phyloP scores from a whole-genome alignment of 441 rosid species.

The Cnidoscolus chayamansa region DNA sequence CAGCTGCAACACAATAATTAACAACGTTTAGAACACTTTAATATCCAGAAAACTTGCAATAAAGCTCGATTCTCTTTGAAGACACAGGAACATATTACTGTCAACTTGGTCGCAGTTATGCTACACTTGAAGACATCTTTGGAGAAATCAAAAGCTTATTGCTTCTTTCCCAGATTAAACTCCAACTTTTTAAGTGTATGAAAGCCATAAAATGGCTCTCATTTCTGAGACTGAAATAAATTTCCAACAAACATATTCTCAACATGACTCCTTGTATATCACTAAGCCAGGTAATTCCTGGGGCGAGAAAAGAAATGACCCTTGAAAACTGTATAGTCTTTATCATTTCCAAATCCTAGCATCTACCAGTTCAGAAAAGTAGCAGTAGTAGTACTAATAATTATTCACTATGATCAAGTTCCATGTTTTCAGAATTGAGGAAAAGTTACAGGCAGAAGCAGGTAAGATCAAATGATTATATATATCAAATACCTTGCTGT shows the following conservation, averaged over 20 bases:
- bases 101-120: background rate
- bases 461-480: background rate
- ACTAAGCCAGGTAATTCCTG: background rate
- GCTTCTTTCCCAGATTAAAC: background rate
- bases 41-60: too few relatives aligned
- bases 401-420: background rate
- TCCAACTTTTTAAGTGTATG: background rate
- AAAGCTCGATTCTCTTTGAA: background rate
- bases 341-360: background rate
- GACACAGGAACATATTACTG: background rate
- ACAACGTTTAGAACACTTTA: background rate
- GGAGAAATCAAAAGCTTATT: background rate
- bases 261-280: background rate
- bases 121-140: background rate
- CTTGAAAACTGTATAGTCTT: background rate
- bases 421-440: background rate
- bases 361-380: background rate
- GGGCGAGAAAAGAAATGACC: background rate
- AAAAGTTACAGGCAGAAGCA: background rate
- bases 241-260: background rate
- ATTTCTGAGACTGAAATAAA: background rate
- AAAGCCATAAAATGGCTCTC: background rate
- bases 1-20: slow-evolving; percentile 40
- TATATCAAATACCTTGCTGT: background rate
- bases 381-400: background rate